Conservation (phyloP, 352 stramenopile genomes). For the Phytophthora fragariae region DNA sequence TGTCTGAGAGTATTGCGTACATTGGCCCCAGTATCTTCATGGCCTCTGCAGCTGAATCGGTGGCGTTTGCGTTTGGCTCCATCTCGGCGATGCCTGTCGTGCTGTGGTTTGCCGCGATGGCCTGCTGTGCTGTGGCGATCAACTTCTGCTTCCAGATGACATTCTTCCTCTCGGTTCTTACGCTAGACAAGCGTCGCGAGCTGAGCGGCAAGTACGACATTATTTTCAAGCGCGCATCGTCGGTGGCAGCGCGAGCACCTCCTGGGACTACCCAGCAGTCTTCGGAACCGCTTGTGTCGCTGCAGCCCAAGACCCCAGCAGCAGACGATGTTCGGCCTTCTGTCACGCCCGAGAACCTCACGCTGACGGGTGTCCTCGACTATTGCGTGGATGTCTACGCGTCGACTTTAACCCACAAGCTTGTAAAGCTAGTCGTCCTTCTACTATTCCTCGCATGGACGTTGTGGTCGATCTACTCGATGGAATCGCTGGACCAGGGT, state of each 20-base stretch:
- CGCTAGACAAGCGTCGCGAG: conserved; percentile 68
- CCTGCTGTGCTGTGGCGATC: conserved; percentile 58
- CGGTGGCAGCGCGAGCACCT: conserved; percentile 16
- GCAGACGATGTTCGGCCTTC: conserved; percentile 24
- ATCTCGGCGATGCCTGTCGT: conserved; percentile 74
- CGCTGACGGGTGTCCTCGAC: conserved; percentile 43
- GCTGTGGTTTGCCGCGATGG: conserved; percentile 72
- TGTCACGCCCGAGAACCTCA: conserved; percentile 21
- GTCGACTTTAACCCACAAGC: conserved; percentile 49
- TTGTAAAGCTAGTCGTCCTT: conserved; percentile 64
- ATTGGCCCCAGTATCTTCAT: conserved; percentile 78
- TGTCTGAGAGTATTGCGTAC: conserved; percentile 52
- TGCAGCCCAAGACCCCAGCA: conserved; percentile 43
- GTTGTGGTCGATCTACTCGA: conserved; percentile 61
- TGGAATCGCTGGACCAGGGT: conserved; percentile 61
- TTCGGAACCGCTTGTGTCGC: conserved; percentile 32
- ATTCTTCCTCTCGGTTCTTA: conserved; percentile 64
- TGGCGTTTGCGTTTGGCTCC: conserved; percentile 67
- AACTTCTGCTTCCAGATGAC: conserved; percentile 77
- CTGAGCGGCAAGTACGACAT: conserved; percentile 63
- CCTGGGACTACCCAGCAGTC: conserved; percentile 25
- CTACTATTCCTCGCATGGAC: conserved; percentile 57
- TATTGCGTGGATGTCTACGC: conserved; percentile 57
- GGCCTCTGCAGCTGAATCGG: conserved; percentile 59
- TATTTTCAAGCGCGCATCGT: conserved; percentile 46